Evolutionary conservation across 257 asterid genomes (phyloP).

Genomic region (Sherardia arvensis): DNA sequence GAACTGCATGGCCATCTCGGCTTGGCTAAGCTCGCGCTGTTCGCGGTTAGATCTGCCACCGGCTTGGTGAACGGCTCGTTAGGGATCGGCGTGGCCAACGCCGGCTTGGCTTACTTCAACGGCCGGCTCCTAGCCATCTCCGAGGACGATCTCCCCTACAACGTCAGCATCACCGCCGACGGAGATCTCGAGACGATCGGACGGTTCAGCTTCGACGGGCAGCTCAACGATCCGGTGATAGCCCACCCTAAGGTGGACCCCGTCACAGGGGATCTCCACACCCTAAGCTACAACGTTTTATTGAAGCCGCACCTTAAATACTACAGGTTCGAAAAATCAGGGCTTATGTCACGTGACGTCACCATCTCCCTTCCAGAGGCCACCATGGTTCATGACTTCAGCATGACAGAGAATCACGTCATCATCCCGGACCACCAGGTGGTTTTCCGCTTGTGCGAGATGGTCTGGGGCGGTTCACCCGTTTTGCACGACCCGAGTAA

Average conservation of each 20-base stretch:
- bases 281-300: conserved; percentile 36
- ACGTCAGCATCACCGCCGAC: conserved; percentile 17
- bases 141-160: conserved; percentile 56
- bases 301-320: conserved; percentile 34
- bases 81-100: conserved; percentile 45
- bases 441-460: conserved; percentile 42
- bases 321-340: conserved; percentile 28
- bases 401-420: conserved; percentile 40
- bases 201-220: conserved; percentile 36
- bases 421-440: conserved; percentile 61
- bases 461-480: conserved; percentile 43
- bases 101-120: conserved; percentile 38
- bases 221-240: conserved; percentile 30
- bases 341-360: conserved; percentile 38
- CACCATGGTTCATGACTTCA: conserved; percentile 57
- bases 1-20: conserved; percentile 59
- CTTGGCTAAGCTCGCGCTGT: conserved; percentile 42
- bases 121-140: conserved; percentile 47
- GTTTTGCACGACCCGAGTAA: conserved; percentile 33
- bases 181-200: conserved; percentile 44
- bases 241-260: conserved; percentile 67
- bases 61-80: conserved; percentile 23
- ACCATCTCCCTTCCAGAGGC: conserved; percentile 30
- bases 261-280: conserved; percentile 37
- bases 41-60: conserved; percentile 20